Evolutionary conservation across 768 basidiomycete genomes (phyloP).

Genomic region (Xerocomus spinulosus): DNA sequence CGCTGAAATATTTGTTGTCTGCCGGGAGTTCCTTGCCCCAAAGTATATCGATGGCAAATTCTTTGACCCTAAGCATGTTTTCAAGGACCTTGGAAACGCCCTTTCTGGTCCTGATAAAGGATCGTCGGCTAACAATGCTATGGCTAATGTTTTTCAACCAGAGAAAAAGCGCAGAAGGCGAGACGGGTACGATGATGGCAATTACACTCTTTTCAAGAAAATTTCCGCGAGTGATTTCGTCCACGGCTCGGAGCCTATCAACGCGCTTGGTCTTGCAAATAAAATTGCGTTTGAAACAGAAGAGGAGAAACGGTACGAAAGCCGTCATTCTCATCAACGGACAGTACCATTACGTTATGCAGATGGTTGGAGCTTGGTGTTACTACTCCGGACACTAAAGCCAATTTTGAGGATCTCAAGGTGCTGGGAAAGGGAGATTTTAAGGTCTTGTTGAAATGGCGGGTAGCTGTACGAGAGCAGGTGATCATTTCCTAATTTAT

Average conservation of each 20-base stretch:
- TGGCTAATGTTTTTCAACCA: constrained; percentile 93
- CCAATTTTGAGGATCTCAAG: constrained; percentile 89
- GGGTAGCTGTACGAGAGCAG: constrained; percentile 82
- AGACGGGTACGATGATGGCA: constrained; percentile 93
- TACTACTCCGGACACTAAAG: constrained; percentile 75
- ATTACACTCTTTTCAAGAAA: constrained; percentile 84
- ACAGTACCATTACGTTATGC: constrained; percentile 5
- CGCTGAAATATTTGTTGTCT: constrained; percentile 99
- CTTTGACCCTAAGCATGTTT: constrained; percentile 95
- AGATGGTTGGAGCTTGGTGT: constrained; percentile 72
- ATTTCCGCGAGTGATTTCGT: constrained; percentile 70
- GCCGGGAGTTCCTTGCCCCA: constrained; percentile 90
- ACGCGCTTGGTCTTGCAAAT: constrained; percentile 72
- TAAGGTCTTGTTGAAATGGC: constrained; percentile 89
- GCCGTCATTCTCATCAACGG: not conserved
- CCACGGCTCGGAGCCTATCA: constrained; percentile 63
- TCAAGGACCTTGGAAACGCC: constrained; percentile 75
- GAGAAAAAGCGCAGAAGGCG: constrained; percentile 92
- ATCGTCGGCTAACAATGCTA: constrained; percentile 58
- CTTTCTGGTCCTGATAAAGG: constrained; percentile 46
- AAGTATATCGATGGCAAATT: constrained; percentile 97
- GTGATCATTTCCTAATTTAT: constrained; percentile 33
- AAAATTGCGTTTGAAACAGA: constrained; percentile 72
- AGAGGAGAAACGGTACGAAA: constrained; percentile 75
- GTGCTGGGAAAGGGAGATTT: constrained; percentile 98